Percentiles rank a stretch among this genome's conserved stretches.
These are phyloP conservation scores for Fusarium pseudoanthophilum DNA, from an alignment of 2,329 filamentous ascomycete species.

Conservation along the genomic window DNA sequence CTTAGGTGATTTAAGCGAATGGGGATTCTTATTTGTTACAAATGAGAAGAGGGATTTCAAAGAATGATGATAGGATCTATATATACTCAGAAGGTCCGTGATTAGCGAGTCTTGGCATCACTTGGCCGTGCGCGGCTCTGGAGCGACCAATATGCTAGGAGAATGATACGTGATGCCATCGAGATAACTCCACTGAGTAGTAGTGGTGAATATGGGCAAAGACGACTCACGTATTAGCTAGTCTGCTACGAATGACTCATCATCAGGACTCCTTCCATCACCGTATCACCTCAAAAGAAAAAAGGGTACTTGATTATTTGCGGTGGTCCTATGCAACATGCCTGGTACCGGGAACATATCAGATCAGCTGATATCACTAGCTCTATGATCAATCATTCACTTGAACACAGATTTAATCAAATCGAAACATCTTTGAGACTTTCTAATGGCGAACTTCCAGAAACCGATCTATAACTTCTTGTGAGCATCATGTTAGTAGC, in stretches of 20 bases:
- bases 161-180: no score
- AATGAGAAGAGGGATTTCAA: no score
- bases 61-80: neutral
- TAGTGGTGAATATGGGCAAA: neutral
- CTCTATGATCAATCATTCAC: neutral
- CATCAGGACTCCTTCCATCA: no score
- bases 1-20: fast-evolving
- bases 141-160: no score
- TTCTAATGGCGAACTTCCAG: fast-evolving
- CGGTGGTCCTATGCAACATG: no score
- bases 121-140: fast-evolving
- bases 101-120: fast-evolving
- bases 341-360: neutral
- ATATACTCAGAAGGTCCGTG: no score
- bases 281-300: no score
- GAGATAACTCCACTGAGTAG: neutral
- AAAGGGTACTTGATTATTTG: neutral
- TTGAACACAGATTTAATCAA: fast-evolving
- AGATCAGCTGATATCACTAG: no score
- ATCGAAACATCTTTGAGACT: fast-evolving
- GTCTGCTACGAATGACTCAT: no score
- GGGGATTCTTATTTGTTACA: fast-evolving
- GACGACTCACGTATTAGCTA: fast-evolving
- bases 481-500: fast-evolving
- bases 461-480: fast-evolving